These are phyloP conservation scores for Whalleya microplaca DNA, from an alignment of 2,329 filamentous ascomycete species.

Conservation along the genomic window DNA sequence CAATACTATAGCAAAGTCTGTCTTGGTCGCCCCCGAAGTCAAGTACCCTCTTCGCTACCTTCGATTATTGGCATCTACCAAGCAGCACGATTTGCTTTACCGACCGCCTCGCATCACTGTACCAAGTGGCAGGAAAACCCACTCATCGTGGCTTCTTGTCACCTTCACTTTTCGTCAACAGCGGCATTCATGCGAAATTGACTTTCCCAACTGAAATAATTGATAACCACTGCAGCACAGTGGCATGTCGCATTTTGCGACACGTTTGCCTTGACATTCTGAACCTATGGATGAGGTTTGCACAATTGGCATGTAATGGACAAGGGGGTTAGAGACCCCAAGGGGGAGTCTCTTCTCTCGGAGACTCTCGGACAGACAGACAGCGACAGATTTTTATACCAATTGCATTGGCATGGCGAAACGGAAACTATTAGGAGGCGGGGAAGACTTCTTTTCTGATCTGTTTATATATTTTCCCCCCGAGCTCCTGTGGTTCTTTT, in stretches of 20 bases:
- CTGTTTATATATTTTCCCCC: not conserved
- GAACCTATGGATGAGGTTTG: not conserved
- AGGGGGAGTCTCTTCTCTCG: too few relatives aligned
- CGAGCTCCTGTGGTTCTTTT: not conserved
- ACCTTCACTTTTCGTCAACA: not conserved
- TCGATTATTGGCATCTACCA: not conserved
- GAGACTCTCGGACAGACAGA: too few relatives aligned
- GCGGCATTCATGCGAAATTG: not conserved
- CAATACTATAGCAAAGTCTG: not conserved
- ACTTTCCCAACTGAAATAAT: not conserved
- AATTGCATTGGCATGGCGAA: not conserved
- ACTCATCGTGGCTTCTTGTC: not conserved
- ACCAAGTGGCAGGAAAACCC: not conserved
- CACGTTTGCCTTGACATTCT: not conserved
- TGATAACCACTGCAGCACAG: not conserved
- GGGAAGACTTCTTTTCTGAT: not conserved
- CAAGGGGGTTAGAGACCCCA: not conserved
- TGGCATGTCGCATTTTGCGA: not conserved
- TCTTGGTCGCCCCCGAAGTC: not conserved
- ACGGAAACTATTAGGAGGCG: not conserved
- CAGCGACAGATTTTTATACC: not conserved
- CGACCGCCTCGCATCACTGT: not conserved
- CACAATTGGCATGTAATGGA: not conserved
- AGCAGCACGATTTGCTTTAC: not conserved
- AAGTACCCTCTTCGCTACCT: not conserved